Evolutionary conservation across 192 early-diverging fungal genomes (phyloP).

Genomic region (Coemansia sp.): DNA sequence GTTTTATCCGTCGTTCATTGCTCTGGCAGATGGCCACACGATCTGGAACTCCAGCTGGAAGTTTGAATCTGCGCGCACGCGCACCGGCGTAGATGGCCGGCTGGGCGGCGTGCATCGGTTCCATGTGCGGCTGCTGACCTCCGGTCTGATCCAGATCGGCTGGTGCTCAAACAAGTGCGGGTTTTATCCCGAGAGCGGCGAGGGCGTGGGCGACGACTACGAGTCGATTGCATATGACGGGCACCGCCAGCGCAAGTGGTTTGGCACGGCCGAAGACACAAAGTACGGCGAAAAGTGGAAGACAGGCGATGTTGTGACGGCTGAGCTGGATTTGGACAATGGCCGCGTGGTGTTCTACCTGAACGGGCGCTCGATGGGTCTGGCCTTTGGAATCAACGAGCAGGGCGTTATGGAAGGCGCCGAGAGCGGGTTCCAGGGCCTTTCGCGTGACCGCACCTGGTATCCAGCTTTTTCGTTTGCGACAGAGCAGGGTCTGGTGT

Average conservation of each 20-base stretch:
- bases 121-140: conserved; percentile 37
- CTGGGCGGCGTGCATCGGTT: conserved; percentile 46
- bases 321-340: conserved; percentile 45
- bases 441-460: conserved; percentile 42
- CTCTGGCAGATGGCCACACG: conserved; percentile 34
- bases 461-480: conserved; percentile 49
- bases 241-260: conserved; percentile 39
- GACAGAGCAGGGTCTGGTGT: conserved; percentile 44
- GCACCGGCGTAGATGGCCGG: conserved; percentile 33
- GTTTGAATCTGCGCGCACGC: conserved; percentile 40
- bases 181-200: conserved; percentile 48
- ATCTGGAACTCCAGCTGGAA: conserved; percentile 50
- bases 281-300: conserved; percentile 45
- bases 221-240: conserved; percentile 50
- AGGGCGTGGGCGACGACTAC: conserved; percentile 51
- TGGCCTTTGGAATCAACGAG: conserved; percentile 41
- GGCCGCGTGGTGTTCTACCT: conserved; percentile 41
- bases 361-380: conserved; percentile 37
- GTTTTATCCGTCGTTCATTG: conserved; percentile 28
- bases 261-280: conserved; percentile 30
- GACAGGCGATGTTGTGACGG: conserved; percentile 33
- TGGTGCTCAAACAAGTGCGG: conserved; percentile 48
- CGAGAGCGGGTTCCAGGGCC: conserved; percentile 23
- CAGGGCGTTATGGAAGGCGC: conserved; percentile 22
- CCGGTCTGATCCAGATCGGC: conserved; percentile 42